A percentile compares a stretch with the other conserved stretches of the same genome.
phyloP scores from a whole-genome alignment of 2,329 filamentous ascomycete species.

The Colletotrichum camelliae region DNA sequence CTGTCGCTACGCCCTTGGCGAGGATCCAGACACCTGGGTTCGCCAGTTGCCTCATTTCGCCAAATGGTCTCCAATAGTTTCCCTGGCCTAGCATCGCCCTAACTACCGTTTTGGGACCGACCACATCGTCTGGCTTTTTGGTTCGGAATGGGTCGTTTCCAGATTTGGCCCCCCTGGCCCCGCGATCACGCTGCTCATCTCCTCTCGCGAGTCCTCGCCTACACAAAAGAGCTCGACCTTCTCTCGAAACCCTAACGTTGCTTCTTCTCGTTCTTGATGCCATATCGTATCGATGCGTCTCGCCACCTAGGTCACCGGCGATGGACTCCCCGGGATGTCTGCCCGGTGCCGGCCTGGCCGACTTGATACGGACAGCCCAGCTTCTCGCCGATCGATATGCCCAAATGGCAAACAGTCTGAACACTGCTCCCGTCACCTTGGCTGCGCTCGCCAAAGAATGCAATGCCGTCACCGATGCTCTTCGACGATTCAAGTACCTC shows the following conservation, averaged over 20 bases:
- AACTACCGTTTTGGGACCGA: slow-evolving; percentile 2
- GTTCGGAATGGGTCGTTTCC: not conserved
- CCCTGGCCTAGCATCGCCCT: slow-evolving; percentile 14
- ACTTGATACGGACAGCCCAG: slow-evolving; percentile 7
- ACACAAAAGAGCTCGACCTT: slow-evolving; percentile 7
- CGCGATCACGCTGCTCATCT: slow-evolving; percentile 1
- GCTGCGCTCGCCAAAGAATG: slow-evolving; percentile 25
- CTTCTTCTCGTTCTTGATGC: not conserved
- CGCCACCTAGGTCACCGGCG: slow-evolving; percentile 11
- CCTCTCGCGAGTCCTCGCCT: not conserved
- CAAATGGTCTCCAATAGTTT: slow-evolving; percentile 14
- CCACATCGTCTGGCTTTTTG: not conserved
- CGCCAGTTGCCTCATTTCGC: slow-evolving; percentile 15
- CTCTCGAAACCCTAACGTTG: not conserved
- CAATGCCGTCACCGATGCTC: slow-evolving; percentile 5
- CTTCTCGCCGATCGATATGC: slow-evolving; percentile 11
- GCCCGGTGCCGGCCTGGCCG: slow-evolving; percentile 13
- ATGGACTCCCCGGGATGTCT: slow-evolving; percentile 22
- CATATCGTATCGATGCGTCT: not conserved
- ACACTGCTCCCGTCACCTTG: slow-evolving; percentile 25
- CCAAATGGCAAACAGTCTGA: slow-evolving; percentile 17
- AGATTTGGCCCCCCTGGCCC: slow-evolving; percentile 3
- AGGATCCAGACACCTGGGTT: slow-evolving; percentile 1
- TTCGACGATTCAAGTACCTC: slow-evolving; percentile 15
- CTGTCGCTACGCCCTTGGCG: not conserved